A percentile compares a stretch with the other conserved stretches of the same genome.
These are phyloP conservation scores for Asterophora lycoperdoides DNA, from an alignment of 768 basidiomycete species.

Conservation along the genomic window DNA sequence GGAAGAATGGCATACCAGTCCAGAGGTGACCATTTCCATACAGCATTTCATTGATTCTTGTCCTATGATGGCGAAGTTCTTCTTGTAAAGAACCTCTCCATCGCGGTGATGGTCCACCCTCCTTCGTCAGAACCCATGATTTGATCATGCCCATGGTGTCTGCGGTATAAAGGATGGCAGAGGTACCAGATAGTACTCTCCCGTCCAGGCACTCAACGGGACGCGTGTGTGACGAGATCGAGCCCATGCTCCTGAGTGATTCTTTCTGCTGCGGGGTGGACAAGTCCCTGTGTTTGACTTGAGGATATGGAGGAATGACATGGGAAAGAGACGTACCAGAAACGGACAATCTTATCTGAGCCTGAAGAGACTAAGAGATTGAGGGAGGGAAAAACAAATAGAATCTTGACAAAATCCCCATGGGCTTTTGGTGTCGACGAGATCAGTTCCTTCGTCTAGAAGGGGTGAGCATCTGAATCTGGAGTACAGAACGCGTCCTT, in stretches of 20 bases:
- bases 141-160: constrained; percentile 93
- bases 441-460: constrained; percentile 65
- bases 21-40: constrained; percentile 74
- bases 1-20: constrained; percentile 57
- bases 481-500: constrained; percentile 3
- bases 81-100: constrained; percentile 49
- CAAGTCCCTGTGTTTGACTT: constrained; percentile 51
- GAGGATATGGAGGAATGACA: not conserved
- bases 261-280: constrained; percentile 37
- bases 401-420: constrained; percentile 84
- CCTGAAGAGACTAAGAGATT: constrained; percentile 77
- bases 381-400: constrained; percentile 66
- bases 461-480: not conserved
- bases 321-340: constrained; percentile 63
- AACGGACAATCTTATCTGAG: constrained; percentile 82
- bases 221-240: constrained; percentile 79
- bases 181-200: constrained; percentile 39
- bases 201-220: constrained; percentile 80
- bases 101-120: constrained; percentile 31
- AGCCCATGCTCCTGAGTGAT: constrained; percentile 52
- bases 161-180: constrained; percentile 66
- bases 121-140: constrained; percentile 65
- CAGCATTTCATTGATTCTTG: constrained; percentile 71
- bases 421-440: constrained; percentile 71
- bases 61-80: constrained; percentile 73